phyloP scores from a whole-genome alignment of 2,329 filamentous ascomycete species.

The Gnomoniopsis sp. region DNA sequence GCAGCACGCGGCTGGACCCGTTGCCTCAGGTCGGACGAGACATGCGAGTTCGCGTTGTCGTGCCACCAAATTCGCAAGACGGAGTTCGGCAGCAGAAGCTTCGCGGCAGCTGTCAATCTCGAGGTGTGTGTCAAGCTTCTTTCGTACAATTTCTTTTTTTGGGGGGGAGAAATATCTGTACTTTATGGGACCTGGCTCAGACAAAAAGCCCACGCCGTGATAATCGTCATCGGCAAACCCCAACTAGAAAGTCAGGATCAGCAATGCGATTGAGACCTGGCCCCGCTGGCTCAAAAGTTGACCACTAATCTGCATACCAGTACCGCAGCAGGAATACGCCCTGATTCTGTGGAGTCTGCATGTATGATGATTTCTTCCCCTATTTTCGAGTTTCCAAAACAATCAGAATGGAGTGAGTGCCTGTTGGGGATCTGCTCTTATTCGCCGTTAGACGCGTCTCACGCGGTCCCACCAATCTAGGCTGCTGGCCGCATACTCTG shows the following conservation, averaged over 20 bases:
- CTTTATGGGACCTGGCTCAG: not conserved
- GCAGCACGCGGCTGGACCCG: constrained; percentile 4
- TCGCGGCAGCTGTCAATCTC: not conserved
- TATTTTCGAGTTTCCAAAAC: not conserved
- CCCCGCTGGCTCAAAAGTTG: not conserved
- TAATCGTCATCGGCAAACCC: not conserved
- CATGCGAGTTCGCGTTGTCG: not conserved
- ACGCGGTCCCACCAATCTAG: not conserved
- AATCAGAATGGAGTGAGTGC: not conserved
- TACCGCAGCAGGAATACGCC: not conserved
- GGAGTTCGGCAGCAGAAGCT: not conserved
- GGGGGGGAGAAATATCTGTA: not conserved
- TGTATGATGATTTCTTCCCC: not conserved
- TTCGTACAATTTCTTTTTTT: not conserved
- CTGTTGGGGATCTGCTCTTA: not conserved
- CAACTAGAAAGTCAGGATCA: not conserved
- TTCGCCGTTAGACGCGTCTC: constrained; percentile 7
- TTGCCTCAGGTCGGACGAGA: not conserved
- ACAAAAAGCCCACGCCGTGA: not conserved
- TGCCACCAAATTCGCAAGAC: not conserved
- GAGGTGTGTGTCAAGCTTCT: not conserved
- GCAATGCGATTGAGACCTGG: not conserved
- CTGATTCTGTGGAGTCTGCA: not conserved
- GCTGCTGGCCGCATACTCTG: constrained; percentile 1
- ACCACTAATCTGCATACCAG: not conserved